A percentile compares a stretch with the other conserved stretches of the same genome.
Conservation (phyloP, 2,329 filamentous ascomycete genomes). For the Grosmannia serpens region DNA sequence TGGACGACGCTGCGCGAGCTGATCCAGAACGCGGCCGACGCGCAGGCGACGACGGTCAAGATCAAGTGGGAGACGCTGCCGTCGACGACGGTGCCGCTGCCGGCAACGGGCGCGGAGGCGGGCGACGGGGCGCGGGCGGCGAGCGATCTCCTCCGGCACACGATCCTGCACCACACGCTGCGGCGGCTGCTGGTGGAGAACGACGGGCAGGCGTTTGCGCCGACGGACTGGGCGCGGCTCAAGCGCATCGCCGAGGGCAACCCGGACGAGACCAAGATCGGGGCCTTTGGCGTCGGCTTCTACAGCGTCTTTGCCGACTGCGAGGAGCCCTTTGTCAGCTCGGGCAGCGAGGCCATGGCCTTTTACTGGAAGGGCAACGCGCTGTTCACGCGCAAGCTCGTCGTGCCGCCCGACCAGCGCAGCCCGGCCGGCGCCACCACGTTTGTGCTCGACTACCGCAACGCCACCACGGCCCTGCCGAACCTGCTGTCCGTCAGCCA, state of each 20-base stretch:
- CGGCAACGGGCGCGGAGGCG: conserved; percentile 25
- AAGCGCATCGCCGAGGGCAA: conserved; percentile 99
- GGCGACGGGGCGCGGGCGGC: not conserved
- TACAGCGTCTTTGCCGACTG: conserved; percentile 98
- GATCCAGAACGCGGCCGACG: conserved; percentile 97
- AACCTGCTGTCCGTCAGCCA: conserved; percentile 78
- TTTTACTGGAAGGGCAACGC: conserved; percentile 99
- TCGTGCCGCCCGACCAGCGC: conserved; percentile 47
- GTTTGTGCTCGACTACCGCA: conserved; percentile 93
- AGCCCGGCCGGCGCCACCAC: conserved; percentile 55
- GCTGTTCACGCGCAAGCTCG: conserved; percentile 79
- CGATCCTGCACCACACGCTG: conserved; percentile 73
- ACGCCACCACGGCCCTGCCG: conserved; percentile 74
- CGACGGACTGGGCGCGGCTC: conserved; percentile 84
- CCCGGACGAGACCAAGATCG: conserved; percentile 97
- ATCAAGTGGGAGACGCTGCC: conserved; percentile 89
- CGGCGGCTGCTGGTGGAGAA: conserved; percentile 85
- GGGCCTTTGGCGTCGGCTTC: conserved; percentile 95
- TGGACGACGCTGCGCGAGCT: conserved; percentile 85
- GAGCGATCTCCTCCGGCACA: conserved; percentile 69
- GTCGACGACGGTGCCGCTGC: conserved; percentile 65
- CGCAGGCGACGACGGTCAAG: conserved; percentile 76
- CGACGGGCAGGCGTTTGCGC: conserved; percentile 75
- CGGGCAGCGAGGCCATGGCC: conserved; percentile 85
- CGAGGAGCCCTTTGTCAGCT: conserved; percentile 94